Evolutionary conservation across 352 stramenopile species (phyloP), one percentile per base, ranked within the genome.

Genomic region (Plasmopara muralis): DNA sequence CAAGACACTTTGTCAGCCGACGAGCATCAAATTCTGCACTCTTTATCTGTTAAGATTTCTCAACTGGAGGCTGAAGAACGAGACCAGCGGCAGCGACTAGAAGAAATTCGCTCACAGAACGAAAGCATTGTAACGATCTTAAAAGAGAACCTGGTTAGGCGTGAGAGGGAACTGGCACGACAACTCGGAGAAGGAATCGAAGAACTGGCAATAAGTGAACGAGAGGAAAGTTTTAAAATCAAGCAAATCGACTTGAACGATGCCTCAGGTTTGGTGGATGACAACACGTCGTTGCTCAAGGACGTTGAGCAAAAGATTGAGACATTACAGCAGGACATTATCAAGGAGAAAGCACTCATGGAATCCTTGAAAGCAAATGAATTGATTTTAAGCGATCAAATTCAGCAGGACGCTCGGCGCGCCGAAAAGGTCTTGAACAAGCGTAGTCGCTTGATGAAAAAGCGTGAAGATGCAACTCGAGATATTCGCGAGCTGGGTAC

Each of bases 401-500:
- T 98, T 16, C 74, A 91, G 39, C 77, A 92, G 39, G 75, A 95
- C 38, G 56, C 76, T 33, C 71, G 67, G n/a, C 70, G 74, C 6
- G 66, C 93, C 25, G 89, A 97, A 56, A 92, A 93, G 60, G 71
- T 85, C 20, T 72, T 88, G 44, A 95, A 76, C 48, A 93, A 80
- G 45, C 78, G 82, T 4, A 69, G 77, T 10, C 74, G 90, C 10
- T 60, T 94, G 47, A 43, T 97, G 9, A 78, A 90, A 41, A 95
- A 96, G 60, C 77, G 94, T 35, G 96, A 99, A 42, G 93, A 96
- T 58, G 93, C 92, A 33, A 94, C 94, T 64, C 78, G 93, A 47
- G 97, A 98, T 64, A 98, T 99, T 51, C 93, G 96, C 47, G 96
- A 98, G 52, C 78, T 99, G 6, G 97, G 97, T 25, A 98, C 93